Percentiles rank a stretch among this genome's conserved stretches.
Conservation (phyloP, 345 rosid genomes). For the Hevea brasiliensis region DNA sequence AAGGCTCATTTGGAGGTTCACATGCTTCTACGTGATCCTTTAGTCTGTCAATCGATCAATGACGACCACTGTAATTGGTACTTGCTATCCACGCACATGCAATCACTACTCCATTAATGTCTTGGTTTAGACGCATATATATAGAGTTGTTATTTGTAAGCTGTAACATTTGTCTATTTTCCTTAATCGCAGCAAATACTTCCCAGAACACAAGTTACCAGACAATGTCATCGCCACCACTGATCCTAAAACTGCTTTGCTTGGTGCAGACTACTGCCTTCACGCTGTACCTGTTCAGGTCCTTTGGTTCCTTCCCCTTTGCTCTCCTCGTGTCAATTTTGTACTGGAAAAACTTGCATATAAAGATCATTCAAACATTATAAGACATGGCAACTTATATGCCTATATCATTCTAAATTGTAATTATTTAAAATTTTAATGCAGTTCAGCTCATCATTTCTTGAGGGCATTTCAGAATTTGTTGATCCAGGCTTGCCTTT, state of each 20-base stretch:
- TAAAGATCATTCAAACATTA: neutral
- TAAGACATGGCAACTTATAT: neutral
- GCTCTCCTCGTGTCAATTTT: neutral
- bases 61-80: slow-evolving; percentile 58
- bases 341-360: neutral
- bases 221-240: slow-evolving; percentile 76
- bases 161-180: slow-evolving; percentile 1
- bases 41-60: slow-evolving; percentile 69
- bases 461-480: slow-evolving; percentile 66
- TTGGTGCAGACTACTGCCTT: slow-evolving; percentile 78
- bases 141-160: neutral
- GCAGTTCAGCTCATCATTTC: slow-evolving; percentile 88
- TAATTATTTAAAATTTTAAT: slow-evolving; percentile 25
- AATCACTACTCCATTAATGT: neutral
- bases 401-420: slow-evolving; percentile 11
- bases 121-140: neutral
- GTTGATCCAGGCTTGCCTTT: slow-evolving; percentile 89
- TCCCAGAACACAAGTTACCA: slow-evolving; percentile 77
- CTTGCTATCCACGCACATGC: neutral
- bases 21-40: slow-evolving; percentile 78
- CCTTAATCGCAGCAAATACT: slow-evolving; percentile 60
- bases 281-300: slow-evolving; percentile 98
- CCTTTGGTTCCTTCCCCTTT: neutral
- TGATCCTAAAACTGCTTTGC: slow-evolving; percentile 70
- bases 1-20: slow-evolving; percentile 69